Conservation (phyloP, 345 rosid species). For the Salix viminalis region DNA sequence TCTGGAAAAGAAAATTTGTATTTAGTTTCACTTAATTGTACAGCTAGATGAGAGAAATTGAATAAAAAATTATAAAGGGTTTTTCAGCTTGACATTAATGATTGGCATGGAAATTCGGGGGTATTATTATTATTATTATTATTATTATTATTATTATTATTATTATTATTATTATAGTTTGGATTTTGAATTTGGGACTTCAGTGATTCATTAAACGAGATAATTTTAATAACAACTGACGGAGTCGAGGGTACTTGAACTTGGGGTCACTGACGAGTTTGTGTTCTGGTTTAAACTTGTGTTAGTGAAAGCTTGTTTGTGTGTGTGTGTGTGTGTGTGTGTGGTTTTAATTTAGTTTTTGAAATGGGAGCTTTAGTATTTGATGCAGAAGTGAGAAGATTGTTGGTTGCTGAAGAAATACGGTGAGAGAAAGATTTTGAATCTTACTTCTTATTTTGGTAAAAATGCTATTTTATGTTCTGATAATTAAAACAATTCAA, state of each 20-base stretch:
- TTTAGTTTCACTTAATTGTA: neutral
- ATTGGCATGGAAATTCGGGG: neutral
- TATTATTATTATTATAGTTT: neutral
- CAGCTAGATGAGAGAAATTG: neutral
- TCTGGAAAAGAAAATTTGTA: neutral
- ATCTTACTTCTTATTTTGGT: neutral
- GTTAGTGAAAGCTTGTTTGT: neutral
- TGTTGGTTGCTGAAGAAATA: slow-evolving; percentile 1
- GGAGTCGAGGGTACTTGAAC: neutral
- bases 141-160: neutral
- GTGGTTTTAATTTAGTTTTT: neutral
- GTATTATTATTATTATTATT: neutral
- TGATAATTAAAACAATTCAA: neutral
- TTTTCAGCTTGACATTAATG: neutral
- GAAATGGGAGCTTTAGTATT: neutral
- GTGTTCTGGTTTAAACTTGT: neutral
- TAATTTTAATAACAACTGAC: neutral
- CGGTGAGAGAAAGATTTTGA: neutral
- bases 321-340: neutral
- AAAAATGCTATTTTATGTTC: neutral
- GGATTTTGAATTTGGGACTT: neutral
- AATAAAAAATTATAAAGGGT: neutral
- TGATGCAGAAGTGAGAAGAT: slow-evolving; percentile 2
- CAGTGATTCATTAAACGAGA: neutral
- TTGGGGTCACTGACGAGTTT: neutral